Evolutionary conservation across 2,329 filamentous ascomycete species (phyloP).

Genomic region (Curvularia hawaiiensis): DNA sequence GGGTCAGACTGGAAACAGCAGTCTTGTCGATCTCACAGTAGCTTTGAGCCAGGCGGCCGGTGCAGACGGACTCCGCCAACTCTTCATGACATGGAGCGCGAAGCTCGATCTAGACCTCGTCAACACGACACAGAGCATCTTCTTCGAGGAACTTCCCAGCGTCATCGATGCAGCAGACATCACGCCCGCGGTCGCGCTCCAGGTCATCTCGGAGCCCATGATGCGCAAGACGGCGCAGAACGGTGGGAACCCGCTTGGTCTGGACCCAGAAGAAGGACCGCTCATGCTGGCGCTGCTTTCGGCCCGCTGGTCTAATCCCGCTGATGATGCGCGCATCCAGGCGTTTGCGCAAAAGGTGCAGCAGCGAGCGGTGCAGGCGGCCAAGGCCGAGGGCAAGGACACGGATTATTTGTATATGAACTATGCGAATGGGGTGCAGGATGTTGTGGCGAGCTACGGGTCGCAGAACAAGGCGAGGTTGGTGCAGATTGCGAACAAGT

Average conservation of each 20-base stretch:
- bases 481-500: constrained; percentile 22
- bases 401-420: constrained; percentile 52
- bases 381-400: constrained; percentile 12
- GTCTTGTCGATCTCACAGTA: constrained; percentile 26
- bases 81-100: constrained; percentile 36
- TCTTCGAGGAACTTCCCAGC: constrained; percentile 27
- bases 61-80: constrained; percentile 26
- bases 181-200: constrained; percentile 29
- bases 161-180: constrained; percentile 26
- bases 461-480: constrained; percentile 39
- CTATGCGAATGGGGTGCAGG: constrained; percentile 52
- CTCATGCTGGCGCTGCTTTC: constrained; percentile 25
- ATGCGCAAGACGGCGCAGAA: constrained; percentile 27
- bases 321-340: constrained; percentile 33
- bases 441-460: constrained; percentile 51
- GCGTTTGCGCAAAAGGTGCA: constrained; percentile 23
- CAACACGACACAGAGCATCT: constrained; percentile 28
- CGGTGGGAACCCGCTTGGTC: constrained; percentile 41
- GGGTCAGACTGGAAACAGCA: constrained; percentile 26
- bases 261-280: constrained; percentile 27
- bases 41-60: background rate
- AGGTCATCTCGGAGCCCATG: constrained; percentile 33
- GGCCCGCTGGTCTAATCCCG: constrained; percentile 26
- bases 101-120: constrained; percentile 32
- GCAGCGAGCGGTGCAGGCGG: constrained; percentile 14